Evolutionary conservation across 108 stramenopile genomes (phyloP).

Genomic region (Asterionellopsis glacialis): DNA sequence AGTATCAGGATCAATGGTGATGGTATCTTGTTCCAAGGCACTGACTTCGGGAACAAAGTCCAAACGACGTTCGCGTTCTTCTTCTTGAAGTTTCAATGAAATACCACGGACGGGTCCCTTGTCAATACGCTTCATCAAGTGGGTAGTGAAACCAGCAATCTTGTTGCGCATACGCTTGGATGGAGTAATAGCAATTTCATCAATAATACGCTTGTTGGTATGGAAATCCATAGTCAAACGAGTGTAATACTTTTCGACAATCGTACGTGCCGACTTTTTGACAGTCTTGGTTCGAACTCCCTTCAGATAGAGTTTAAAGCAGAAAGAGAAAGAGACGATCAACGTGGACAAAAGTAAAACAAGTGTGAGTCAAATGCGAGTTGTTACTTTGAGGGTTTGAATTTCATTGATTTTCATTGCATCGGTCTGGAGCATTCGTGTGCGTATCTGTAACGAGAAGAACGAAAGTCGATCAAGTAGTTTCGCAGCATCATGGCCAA

Average conservation of each 20-base stretch:
- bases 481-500: too few species aligned
- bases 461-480: too few species aligned
- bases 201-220: conserved; percentile 98
- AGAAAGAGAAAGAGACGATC: background rate
- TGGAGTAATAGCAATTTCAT: conserved; percentile 96
- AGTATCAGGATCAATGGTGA: conserved; percentile 95
- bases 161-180: conserved; percentile 99
- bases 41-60: conserved; percentile 99
- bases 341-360: too few species aligned
- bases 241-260: conserved; percentile 99
- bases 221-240: conserved; percentile 99
- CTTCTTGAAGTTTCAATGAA: conserved; percentile 99
- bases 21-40: conserved; percentile 94
- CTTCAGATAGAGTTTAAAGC: conserved; percentile 22
- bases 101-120: conserved; percentile 99
- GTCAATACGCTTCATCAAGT: conserved; percentile 99
- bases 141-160: conserved; percentile 98
- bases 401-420: too few species aligned
- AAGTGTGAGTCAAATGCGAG: too few species aligned
- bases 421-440: too few species aligned
- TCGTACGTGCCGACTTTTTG: conserved; percentile 98
- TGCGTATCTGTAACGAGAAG: too few species aligned
- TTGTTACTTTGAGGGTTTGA: too few species aligned
- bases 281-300: conserved; percentile 99
- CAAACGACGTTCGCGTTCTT: conserved; percentile 98